Conservation (phyloP, 768 basidiomycete species). For the Cystofilobasidium ferigula region DNA sequence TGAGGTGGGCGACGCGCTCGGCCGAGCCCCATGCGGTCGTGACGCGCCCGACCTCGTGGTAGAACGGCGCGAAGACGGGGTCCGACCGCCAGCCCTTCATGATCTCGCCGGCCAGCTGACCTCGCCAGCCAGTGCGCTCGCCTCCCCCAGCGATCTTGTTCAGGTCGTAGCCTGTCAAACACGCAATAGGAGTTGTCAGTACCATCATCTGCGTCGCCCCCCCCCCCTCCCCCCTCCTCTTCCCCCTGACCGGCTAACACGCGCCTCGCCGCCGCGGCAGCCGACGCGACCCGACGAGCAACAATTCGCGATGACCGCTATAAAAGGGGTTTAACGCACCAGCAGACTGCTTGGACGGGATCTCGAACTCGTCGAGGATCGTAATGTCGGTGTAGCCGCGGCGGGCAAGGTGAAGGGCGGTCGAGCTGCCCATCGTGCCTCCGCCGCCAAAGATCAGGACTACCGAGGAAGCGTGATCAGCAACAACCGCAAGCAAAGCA, state of each 20-base stretch:
- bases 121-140: conserved; percentile 25
- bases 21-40: conserved; percentile 26
- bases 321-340: too few relatives aligned
- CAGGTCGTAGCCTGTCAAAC: conserved; percentile 32
- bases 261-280: too few relatives aligned
- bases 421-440: conserved; percentile 36
- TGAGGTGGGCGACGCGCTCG: conserved; percentile 24
- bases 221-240: too few relatives aligned
- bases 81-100: conserved; percentile 35
- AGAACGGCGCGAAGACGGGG: conserved; percentile 31
- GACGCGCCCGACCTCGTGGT: conserved; percentile 32
- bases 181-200: neutral
- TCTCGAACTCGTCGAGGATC: conserved; percentile 31
- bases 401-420: conserved; percentile 35
- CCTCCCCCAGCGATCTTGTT: conserved; percentile 32
- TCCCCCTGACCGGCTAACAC: too few relatives aligned
- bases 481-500: neutral
- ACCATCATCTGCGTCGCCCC: neutral
- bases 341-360: conserved; percentile 31
- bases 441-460: conserved; percentile 33
- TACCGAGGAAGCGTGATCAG: too few relatives aligned
- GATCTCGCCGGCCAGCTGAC: conserved; percentile 28
- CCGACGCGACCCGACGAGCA: neutral
- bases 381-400: conserved; percentile 34
- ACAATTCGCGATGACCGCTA: too few relatives aligned